Percentiles rank a stretch among this genome's conserved stretches.
Evolutionary conservation across 345 rosid species (phyloP).

Genomic region (Arabis hirsuta): DNA sequence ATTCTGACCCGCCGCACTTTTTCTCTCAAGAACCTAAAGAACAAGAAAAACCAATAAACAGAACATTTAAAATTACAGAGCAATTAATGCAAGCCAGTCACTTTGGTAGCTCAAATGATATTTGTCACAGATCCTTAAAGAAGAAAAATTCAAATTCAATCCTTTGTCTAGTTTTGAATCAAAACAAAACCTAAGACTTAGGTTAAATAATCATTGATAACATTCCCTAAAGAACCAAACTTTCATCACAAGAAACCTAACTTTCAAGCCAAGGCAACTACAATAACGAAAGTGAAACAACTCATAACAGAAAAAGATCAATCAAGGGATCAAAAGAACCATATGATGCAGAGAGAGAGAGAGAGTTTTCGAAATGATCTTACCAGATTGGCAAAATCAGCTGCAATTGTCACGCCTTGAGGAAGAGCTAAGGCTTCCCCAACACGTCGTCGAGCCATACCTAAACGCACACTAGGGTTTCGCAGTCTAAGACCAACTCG

Average conservation of each 20-base stretch:
- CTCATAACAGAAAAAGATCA: constrained; percentile 16
- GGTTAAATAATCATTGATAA: no score
- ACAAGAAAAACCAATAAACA: constrained; percentile 26
- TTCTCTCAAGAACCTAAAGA: constrained; percentile 70
- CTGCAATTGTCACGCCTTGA: constrained; percentile 94
- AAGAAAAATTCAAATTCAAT: constrained; percentile 21
- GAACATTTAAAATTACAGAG: constrained; percentile 10
- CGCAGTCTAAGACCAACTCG: constrained; percentile 50
- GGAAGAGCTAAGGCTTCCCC: constrained; percentile 65
- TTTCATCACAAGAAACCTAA: background rate
- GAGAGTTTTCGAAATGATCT: constrained; percentile 29
- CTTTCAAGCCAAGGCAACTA: constrained; percentile 14
- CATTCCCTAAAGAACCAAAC: constrained; percentile 24
- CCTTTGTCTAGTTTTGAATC: constrained; percentile 7
- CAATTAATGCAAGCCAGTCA: constrained; percentile 20
- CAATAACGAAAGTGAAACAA: constrained; percentile 17
- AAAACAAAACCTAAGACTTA: constrained; percentile 9
- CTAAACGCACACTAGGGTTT: constrained; percentile 43
- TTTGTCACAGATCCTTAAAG: background rate
- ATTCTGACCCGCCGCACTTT: constrained; percentile 48
- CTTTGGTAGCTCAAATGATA: constrained; percentile 29
- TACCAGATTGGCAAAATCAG: constrained; percentile 77
- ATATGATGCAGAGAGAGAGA: background rate
- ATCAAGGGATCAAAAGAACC: background rate
- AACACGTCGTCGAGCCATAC: constrained; percentile 44